Base-by-base conservation (phyloP, 2,329 filamentous ascomycete species). In the Penicillium psychrosexuale region DNA sequence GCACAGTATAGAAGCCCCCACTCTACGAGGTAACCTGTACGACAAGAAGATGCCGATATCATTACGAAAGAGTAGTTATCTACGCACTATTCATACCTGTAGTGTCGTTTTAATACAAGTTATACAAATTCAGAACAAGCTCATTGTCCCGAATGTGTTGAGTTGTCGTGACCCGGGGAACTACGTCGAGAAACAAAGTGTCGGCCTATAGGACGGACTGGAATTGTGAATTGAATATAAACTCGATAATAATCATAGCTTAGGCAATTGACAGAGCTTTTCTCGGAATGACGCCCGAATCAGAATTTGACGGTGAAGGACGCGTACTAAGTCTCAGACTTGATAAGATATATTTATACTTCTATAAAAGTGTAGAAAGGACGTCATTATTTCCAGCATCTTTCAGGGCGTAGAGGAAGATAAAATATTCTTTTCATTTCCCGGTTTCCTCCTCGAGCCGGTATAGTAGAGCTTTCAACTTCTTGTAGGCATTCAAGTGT, bases 211-310 rank as follows among this genome's bases (percentile, higher is more conserved):
- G 48, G 53, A 47, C 22, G n/a, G n/a, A 19, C n/a, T 43, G 53
- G 53, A 52, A 36, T 52, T 37, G 5, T 34, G 19, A 19, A 22
- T 13, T 39, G 17, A n/a, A 8, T 50, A 55, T 62, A 52, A 56
- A 28, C 44, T 55, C 47, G 56, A 55, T 56, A 53, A 58, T 52
- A 34, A 48, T 43, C 39, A 50, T 48, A 49, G 39, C 24, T 51
- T 39, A 3, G 42, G 8, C 12, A 15, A 31, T 22, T n/a, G 5
- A 5, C 8, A 33, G 12, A 33, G 19, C 19, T 48, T 53, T 48
- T 49, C 58, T 56, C 49, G 51, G 24, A 40, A 46, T 19, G 22
- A 51, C 34, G 61, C 9, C 54, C 53, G n/a, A 52, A 58, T 59
- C 30, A 22, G 33, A 62, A 62, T 61, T 51, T 47, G 44, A 53